A percentile compares a stretch with the other conserved stretches of the same genome.
These are phyloP conservation scores for Alternaria ethzedia DNA, from an alignment of 2,329 filamentous ascomycete genomes.

Conservation along the genomic window DNA sequence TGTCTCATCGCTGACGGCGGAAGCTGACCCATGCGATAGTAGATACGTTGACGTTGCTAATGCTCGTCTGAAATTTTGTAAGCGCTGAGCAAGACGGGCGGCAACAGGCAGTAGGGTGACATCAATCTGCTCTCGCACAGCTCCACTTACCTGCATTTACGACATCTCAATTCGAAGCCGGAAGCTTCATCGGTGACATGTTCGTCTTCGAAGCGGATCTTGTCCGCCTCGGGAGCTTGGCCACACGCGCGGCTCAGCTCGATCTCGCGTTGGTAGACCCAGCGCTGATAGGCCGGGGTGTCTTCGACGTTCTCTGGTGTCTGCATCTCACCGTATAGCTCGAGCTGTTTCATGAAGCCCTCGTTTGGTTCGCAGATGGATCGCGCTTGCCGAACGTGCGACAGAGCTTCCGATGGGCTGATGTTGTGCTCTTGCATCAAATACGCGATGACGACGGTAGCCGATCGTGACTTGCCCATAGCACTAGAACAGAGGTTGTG, in stretches of 20 bases:
- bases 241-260: conserved; percentile 73
- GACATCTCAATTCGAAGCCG: conserved; percentile 76
- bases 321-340: conserved; percentile 86
- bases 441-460: conserved; percentile 83
- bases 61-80: conserved; percentile 55
- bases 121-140: conserved; percentile 8
- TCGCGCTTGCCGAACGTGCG: conserved; percentile 71
- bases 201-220: conserved; percentile 83
- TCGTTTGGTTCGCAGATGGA: conserved; percentile 86
- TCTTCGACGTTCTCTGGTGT: conserved; percentile 73
- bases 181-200: conserved; percentile 52
- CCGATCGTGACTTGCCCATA: conserved; percentile 94
- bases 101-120: conserved; percentile 9
- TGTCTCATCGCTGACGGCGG: conserved; percentile 16
- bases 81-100: conserved; percentile 28
- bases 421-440: conserved; percentile 67
- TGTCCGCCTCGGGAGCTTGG: conserved; percentile 75
- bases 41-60: conserved; percentile 73
- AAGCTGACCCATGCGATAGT: conserved; percentile 62
- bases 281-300: conserved; percentile 80
- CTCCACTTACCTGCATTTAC: conserved; percentile 77
- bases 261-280: conserved; percentile 71
- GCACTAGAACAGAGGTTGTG: conserved; percentile 65
- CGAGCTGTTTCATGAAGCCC: conserved; percentile 88
- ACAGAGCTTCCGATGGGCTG: conserved; percentile 69